Evolutionary conservation across 768 basidiomycete genomes (phyloP), one percentile per base, ranked within the genome.

Genomic region (Amanita pallidorosea): DNA sequence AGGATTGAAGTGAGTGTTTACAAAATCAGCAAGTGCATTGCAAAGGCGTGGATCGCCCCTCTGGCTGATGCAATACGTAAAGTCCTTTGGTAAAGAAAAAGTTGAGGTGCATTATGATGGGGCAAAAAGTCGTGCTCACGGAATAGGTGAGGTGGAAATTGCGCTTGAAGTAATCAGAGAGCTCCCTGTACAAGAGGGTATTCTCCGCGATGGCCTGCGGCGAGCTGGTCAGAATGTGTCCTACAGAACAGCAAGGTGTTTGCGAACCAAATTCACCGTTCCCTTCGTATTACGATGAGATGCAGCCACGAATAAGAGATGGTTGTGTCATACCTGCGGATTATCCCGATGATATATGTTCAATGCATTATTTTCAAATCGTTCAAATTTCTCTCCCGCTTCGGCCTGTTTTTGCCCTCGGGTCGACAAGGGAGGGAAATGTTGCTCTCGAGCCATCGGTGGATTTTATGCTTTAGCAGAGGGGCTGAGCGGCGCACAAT

Each of bases 141-240:
- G 45, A 18, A 31, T 35, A 52, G 7, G 44, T 12, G 13, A 58
- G 38, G 18, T 33, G 29, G 25, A 60, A 55, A 23, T 45, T 45
- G 7, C 47, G 37, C 22, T 55, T 45, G 38, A 56, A 60, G 29
- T 57, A 54, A 13, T 53, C 51, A 17, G 18, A 18, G 7, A 60
- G 51, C 11, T 57, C 55, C 11, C 53, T 45, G 29, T 54, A 47
- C 51, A 60, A 53, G 17, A 57, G 45, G 13, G 51, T 55, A 37
- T 60, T 60, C 34, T 60, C 58, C 6, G 58, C 56, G 1, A 60
- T 52, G 2, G 40, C 55, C 58, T 60, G 23, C 17, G 11, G 9
- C 9, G 13, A 43, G n/a, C 20, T 20, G 15, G 22, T 9, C 7
- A 8, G 18, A 22, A 25, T 37, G 7, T 6, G 25, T 13, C 12